phyloP scores from a whole-genome alignment of 352 stramenopile species.

The Phytophthora multivora region DNA sequence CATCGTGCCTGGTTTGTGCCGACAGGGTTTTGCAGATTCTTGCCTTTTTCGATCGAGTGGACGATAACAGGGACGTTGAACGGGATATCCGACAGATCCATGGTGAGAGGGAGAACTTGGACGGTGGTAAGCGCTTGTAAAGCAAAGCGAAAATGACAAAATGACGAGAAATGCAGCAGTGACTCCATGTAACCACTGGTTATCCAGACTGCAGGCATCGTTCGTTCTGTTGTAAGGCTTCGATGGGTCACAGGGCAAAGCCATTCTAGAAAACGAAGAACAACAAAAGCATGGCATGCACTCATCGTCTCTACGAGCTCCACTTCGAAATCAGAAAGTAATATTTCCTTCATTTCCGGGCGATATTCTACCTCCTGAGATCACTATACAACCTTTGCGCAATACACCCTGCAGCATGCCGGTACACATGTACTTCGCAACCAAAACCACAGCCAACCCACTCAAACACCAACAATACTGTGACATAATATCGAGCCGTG shows the following conservation, averaged over 20 bases:
- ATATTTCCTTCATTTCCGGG: not conserved
- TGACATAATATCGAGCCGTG: slow-evolving; percentile 37
- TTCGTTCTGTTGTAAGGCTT: not conserved
- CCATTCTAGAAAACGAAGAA: not conserved
- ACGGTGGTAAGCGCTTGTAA: not conserved
- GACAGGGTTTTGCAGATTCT: slow-evolving; percentile 29
- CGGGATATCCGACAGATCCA: slow-evolving; percentile 20
- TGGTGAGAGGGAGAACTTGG: not conserved
- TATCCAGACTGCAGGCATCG: not conserved
- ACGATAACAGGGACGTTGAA: slow-evolving; percentile 29
- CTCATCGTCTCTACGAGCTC: not conserved
- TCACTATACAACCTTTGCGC: not conserved
- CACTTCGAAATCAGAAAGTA: not conserved
- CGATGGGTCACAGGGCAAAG: not conserved
- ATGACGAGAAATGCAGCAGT: no score
- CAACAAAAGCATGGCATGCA: not conserved
- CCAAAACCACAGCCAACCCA: not conserved
- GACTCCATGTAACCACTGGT: not conserved
- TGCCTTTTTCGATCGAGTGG: slow-evolving; percentile 12
- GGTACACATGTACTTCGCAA: not conserved
- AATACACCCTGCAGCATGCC: not conserved
- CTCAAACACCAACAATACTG: slow-evolving; percentile 1
- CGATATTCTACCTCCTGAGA: not conserved
- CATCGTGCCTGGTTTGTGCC: slow-evolving; percentile 12
- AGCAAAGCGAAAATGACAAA: not conserved